Evolutionary conservation across 805 yeast species (phyloP), one percentile per base, ranked within the genome.

Genomic region (Ogataea dorogensis): DNA sequence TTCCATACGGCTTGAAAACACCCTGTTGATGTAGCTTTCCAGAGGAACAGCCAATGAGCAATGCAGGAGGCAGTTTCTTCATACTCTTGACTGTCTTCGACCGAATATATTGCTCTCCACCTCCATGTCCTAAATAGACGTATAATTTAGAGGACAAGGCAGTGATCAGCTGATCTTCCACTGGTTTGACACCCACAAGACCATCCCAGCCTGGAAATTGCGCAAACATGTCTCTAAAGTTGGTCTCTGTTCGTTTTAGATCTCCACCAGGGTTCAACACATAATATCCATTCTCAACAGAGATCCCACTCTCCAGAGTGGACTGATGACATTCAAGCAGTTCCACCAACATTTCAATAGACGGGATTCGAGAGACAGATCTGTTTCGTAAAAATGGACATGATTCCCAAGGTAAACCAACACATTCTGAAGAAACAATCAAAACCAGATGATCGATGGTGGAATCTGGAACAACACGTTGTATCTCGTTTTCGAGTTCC

Each of bases 121-220:
- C 93, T 0, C 98, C 97, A 61, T 93, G 99, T 0, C 99, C 99
- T 35, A 89, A 68, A 56, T 86, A 93, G 0, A 91, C 65, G 47
- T 82, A 83, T 7, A 85, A 46, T 24, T 74, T 68, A 1, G 72
- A 60, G 2, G 49, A 41, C 7, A 89, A 53, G 12, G 68, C 67
- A 0, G 59, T 33, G 1, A 69, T 43, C 22, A 88, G 64, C 13
- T 72, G 68, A 0, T 58, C 61, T 37, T 84, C 93, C 0, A 64
- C 46, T 0, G 96, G 96, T 28, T 63, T 65, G 4, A 44, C 41
- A 0, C 86, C 83, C 7, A 69, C 55, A 0, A 73, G 28, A 0
- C 94, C 82, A 0, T 50, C 40, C 75, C 91, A 83, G 2, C 66
- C 51, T 13, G 56, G 46, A 2, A 63, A 42, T 12, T 51, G 31